These are phyloP conservation scores for Setaria italica DNA, from an alignment of 202 grass and related monocot species.

Conservation along the genomic window DNA sequence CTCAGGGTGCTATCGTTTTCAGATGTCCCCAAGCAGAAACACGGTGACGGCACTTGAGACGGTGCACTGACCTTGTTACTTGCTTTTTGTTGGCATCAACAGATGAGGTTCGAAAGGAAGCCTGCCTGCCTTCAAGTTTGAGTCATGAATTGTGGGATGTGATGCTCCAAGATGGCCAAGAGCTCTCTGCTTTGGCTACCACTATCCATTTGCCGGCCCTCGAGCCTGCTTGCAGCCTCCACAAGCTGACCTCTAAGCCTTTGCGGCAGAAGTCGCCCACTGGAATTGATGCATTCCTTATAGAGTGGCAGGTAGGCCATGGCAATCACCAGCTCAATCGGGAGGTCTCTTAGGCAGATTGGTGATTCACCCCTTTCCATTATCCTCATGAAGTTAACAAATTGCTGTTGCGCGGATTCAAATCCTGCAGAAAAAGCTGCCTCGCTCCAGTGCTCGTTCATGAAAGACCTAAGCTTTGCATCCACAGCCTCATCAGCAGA, in stretches of 20 bases:
- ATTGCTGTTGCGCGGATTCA: slow-evolving; percentile 63
- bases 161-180: slow-evolving; percentile 83
- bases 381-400: slow-evolving; percentile 88
- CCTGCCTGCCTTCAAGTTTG: slow-evolving; percentile 39
- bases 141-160: slow-evolving; percentile 72
- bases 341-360: slow-evolving; percentile 72
- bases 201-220: slow-evolving; percentile 57
- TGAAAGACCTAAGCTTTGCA: slow-evolving; percentile 75
- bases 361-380: slow-evolving; percentile 68
- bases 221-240: slow-evolving; percentile 81
- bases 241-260: slow-evolving; percentile 93
- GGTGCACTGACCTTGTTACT: slow-evolving; percentile 45
- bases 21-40: slow-evolving; percentile 41
- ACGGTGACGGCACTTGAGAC: slow-evolving; percentile 17
- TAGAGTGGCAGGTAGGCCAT: slow-evolving; percentile 93
- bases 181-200: slow-evolving; percentile 70
- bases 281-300: slow-evolving; percentile 68
- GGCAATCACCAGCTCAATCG: slow-evolving; percentile 68
- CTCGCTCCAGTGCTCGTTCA: slow-evolving; percentile 91
- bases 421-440: slow-evolving; percentile 73
- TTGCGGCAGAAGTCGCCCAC: slow-evolving; percentile 75
- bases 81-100: slow-evolving; percentile 13
- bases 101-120: slow-evolving; percentile 2
- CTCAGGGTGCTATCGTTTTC: slow-evolving; percentile 43
- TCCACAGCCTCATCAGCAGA: slow-evolving; percentile 73